phyloP scores from a whole-genome alignment of 2,329 filamentous ascomycete genomes.

The Sordariomycetes sp. region DNA sequence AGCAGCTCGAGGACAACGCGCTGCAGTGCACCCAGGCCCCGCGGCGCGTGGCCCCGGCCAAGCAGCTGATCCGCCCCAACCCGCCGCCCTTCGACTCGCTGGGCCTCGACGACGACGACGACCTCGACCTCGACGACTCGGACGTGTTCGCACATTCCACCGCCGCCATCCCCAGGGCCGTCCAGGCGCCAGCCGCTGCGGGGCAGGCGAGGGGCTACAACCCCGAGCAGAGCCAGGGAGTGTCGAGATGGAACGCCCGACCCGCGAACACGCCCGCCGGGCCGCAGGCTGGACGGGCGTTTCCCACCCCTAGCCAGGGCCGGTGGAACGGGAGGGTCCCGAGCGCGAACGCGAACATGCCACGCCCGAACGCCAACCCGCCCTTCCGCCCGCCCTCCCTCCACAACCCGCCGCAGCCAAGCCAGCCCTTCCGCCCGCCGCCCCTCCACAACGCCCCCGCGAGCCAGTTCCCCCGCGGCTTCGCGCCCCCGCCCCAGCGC shows the following conservation, averaged over 20 bases:
- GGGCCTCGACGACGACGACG: conserved; percentile 42
- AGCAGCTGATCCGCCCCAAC: background rate
- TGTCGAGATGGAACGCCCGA: too few relatives aligned
- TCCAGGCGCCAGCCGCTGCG: background rate
- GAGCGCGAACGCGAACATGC: background rate
- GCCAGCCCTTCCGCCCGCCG: conserved; percentile 24
- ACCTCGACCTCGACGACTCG: conserved; percentile 38
- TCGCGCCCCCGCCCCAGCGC: conserved; percentile 13
- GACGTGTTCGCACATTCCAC: conserved; percentile 24
- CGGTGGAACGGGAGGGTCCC: background rate
- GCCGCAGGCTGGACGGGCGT: conserved; percentile 10
- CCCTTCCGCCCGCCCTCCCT: conserved; percentile 14
- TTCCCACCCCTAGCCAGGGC: background rate
- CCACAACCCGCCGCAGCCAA: conserved; percentile 11
- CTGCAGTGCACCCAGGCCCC: conserved; percentile 48
- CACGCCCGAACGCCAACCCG: conserved; percentile 1
- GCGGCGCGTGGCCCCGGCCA: conserved; percentile 16
- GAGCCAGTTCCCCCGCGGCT: conserved; percentile 30
- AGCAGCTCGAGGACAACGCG: conserved; percentile 54
- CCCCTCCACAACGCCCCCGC: conserved; percentile 14
- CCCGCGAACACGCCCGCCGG: background rate
- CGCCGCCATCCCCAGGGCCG: background rate
- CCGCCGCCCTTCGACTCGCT: background rate
- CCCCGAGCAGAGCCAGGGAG: too few relatives aligned
- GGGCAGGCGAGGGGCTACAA: too few relatives aligned